Base-by-base conservation (phyloP, 352 stramenopile species). In the Pythium phragmiticola region DNA sequence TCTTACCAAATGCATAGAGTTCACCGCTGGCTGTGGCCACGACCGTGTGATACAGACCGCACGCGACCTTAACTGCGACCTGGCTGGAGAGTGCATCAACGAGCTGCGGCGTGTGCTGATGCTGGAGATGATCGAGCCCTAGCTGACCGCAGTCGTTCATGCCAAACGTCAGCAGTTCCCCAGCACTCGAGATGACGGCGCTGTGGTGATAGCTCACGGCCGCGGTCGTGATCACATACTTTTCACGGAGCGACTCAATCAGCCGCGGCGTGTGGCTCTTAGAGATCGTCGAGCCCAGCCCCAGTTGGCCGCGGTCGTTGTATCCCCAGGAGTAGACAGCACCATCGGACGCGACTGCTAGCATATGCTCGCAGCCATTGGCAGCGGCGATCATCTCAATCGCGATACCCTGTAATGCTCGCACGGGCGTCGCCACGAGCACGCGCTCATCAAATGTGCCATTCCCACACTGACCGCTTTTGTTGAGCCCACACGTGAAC, bases 101-200 rank as follows among this genome's bases (percentile, higher is more conserved):
- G 13, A 94, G 65, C 66, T 95, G 87, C 7, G 87, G 87, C 0
- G 85, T 93, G 33, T 93, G 80, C 62, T 95, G 87, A 61, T 95
- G 87, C 61, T 95, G 87, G 4, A 79, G 85, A 51, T 94, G 78
- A 33, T 94, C 84, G 3, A 95, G 69, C 12, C 87, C 87, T 2
- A 95, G 73, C 57, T 95, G 87, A 0, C 87, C 87, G 60, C 85
- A 93, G 54, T 95, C 87, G 42, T 95, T 95, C 87, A 95, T 95
- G 11, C 87, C 87, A 68, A 95, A 95, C 55, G 74, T 93, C 7
- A 95, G 71, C 17, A 95, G 36, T 63, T 94, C 87, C 12, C 85
- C 87, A 7, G 78, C 74, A 46, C 72, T 92, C 4, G 85, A 87
- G 8, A 95, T 73, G 3, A 94, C 81, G 7, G 85, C 87, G 50